These are phyloP conservation scores for Tetracladium marchalianum DNA, from an alignment of 495 filamentous ascomycete species.

Conservation along the genomic window DNA sequence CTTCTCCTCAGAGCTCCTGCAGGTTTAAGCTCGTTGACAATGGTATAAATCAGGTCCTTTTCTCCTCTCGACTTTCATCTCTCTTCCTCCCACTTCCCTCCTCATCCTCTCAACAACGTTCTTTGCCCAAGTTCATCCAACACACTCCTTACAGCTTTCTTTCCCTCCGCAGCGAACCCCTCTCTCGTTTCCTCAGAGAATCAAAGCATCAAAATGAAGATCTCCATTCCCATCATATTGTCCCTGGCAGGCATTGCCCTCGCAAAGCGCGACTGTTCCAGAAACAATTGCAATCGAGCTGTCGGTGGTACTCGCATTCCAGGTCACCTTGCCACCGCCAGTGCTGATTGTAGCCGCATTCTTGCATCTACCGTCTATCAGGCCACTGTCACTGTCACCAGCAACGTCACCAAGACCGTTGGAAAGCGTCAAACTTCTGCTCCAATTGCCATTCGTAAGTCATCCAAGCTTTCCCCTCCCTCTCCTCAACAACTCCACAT, in stretches of 20 bases:
- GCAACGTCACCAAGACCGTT: not conserved
- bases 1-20: no score
- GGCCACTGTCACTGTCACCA: not conserved
- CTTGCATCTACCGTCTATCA: not conserved
- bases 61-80: no score
- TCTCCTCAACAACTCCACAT: not conserved
- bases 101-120: no score
- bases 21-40: no score
- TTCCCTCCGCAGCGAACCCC: no score
- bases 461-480: not conserved
- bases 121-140: no score
- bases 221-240: not conserved
- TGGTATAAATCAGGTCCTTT: no score
- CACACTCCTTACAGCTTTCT: no score
- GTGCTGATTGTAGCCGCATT: conserved; percentile 1
- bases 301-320: not conserved
- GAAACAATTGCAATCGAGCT: conserved; percentile 6
- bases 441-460: not conserved
- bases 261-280: not conserved
- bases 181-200: not conserved
- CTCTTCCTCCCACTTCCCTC: no score
- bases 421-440: not conserved
- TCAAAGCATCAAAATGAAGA: not conserved
- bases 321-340: not conserved
- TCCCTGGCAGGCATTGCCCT: not conserved